phyloP scores from a whole-genome alignment of 257 asterid genomes.

The Jasminum sambac region DNA sequence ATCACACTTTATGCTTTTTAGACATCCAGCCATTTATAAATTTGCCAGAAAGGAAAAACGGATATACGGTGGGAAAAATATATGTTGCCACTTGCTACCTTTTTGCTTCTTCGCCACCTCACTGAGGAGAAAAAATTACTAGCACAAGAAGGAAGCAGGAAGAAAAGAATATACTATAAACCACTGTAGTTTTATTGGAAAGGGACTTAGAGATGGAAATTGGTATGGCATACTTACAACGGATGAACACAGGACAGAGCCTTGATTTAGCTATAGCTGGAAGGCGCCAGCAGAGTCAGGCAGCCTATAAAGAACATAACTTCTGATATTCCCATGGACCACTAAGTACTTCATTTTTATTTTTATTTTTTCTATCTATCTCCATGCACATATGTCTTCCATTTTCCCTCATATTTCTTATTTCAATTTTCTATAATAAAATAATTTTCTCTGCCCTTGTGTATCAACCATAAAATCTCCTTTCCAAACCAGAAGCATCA shows the following conservation, averaged over 20 bases:
- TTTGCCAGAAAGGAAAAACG: too few species aligned
- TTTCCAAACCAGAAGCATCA: background rate
- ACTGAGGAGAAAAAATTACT: too few species aligned
- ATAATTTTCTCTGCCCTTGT: background rate
- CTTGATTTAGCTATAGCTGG: too few species aligned
- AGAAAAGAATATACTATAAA: background rate
- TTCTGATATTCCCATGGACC: background rate
- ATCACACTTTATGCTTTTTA: too few species aligned
- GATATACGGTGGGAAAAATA: background rate
- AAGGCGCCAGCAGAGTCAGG: background rate
- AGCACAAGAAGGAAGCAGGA: background rate
- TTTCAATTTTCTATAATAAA: background rate
- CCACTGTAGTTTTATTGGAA: background rate
- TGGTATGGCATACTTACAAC: too few species aligned
- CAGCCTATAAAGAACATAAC: background rate
- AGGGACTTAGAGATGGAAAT: background rate
- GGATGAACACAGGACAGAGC: too few species aligned
- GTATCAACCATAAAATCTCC: background rate
- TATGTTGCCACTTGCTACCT: background rate
- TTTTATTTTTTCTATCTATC: background rate
- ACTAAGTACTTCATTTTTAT: background rate
- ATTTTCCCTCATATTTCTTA: background rate
- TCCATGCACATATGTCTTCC: background rate
- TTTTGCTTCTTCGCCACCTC: conserved; percentile 3
- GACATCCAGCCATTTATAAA: too few species aligned